Conservation (phyloP, 148 eudicot species). For the Arctostaphylos glauca region DNA sequence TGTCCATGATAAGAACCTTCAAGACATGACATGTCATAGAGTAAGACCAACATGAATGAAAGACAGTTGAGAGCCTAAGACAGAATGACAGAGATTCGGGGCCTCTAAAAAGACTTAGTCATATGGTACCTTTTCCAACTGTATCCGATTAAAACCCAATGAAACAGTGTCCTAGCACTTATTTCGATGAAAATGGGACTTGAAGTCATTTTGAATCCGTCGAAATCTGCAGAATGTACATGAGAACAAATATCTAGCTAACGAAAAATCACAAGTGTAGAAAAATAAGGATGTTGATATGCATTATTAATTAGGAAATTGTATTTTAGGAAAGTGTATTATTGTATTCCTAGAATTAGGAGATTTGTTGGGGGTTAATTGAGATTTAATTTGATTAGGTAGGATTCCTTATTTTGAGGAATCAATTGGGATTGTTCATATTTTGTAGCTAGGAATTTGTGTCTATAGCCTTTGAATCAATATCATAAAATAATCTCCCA, state of each 20-base stretch:
- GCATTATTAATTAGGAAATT: too few species aligned
- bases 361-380: too few species aligned
- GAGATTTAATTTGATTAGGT: too few species aligned
- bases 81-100: neutral
- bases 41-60: neutral
- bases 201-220: neutral
- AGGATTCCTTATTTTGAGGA: too few species aligned
- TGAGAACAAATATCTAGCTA: neutral
- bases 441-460: too few species aligned
- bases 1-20: conserved; percentile 3
- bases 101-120: neutral
- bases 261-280: neutral
- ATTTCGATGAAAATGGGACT: neutral
- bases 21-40: neutral
- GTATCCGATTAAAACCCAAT: neutral
- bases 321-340: too few species aligned
- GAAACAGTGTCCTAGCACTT: neutral
- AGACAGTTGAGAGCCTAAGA: neutral
- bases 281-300: too few species aligned
- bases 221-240: neutral
- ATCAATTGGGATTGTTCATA: too few species aligned
- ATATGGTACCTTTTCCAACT: neutral
- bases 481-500: too few species aligned
- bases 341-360: too few species aligned
- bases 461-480: too few species aligned